Evolutionary conservation across 2,329 filamentous ascomycete genomes (phyloP).

Genomic region (Ophiosphaerella herpotricha): DNA sequence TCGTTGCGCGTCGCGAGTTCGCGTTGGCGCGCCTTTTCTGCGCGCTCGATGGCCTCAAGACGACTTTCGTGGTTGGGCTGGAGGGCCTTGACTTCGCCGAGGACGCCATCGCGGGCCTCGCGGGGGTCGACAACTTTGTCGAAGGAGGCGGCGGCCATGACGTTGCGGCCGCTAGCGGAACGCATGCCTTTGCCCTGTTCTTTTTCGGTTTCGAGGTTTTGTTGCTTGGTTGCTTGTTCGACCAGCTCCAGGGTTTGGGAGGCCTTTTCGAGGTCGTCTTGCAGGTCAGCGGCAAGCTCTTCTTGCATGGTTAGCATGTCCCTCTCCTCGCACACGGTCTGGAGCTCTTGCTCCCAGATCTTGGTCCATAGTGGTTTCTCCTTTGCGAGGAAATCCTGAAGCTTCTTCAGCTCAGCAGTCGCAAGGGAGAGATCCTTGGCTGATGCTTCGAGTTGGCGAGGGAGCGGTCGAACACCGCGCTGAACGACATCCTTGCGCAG

Average conservation of each 20-base stretch:
- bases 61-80: constrained; percentile 93
- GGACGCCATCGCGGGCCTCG: constrained; percentile 85
- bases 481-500: constrained; percentile 95
- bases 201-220: constrained; percentile 75
- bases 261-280: constrained; percentile 94
- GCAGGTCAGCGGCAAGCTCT: constrained; percentile 87
- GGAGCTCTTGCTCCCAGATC: constrained; percentile 98
- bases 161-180: constrained; percentile 54
- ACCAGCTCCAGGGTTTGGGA: constrained; percentile 91
- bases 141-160: constrained; percentile 40
- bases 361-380: constrained; percentile 99
- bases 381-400: constrained; percentile 87
- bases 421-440: constrained; percentile 84
- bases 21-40: constrained; percentile 86
- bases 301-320: constrained; percentile 96
- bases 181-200: constrained; percentile 52
- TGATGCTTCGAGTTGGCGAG: constrained; percentile 85
- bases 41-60: constrained; percentile 94
- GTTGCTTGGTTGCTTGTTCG: constrained; percentile 97
- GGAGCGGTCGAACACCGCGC: constrained; percentile 87
- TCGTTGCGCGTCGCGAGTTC: constrained; percentile 77
- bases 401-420: constrained; percentile 85
- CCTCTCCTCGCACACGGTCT: constrained; percentile 92
- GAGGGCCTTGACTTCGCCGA: constrained; percentile 90
- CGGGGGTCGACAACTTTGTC: constrained; percentile 68